These are phyloP conservation scores for Blastocystis sp. DNA, from an alignment of 352 stramenopile genomes.

Conservation along the genomic window DNA sequence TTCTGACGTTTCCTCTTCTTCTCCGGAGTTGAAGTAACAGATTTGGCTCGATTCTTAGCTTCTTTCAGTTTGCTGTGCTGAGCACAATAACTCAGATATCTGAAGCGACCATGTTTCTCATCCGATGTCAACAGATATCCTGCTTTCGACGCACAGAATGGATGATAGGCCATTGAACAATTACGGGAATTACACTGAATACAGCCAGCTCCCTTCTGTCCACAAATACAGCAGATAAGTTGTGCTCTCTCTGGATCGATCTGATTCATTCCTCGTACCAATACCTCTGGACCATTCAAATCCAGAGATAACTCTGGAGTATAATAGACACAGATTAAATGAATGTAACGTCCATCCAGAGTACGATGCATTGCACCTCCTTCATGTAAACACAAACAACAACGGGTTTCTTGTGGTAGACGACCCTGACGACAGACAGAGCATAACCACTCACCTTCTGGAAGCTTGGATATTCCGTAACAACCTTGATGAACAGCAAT, in stretches of 20 bases:
- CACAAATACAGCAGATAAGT: conserved; percentile 37
- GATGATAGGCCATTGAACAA: conserved; percentile 35
- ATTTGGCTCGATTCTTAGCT: neutral
- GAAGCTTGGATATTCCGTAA: conserved; percentile 73
- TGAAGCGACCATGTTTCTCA: conserved; percentile 29
- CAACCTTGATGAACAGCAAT: conserved; percentile 79
- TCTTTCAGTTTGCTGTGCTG: neutral
- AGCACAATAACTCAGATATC: conserved; percentile 37
- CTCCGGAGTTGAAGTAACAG: neutral
- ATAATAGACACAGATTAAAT: conserved; percentile 30
- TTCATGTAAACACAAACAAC: conserved; percentile 14
- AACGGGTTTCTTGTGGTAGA: neutral
- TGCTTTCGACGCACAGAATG: conserved; percentile 27
- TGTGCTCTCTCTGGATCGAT: conserved; percentile 10
- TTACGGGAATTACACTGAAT: conserved; percentile 12
- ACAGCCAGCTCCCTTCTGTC: neutral
- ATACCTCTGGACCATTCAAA: neutral
- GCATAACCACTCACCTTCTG: conserved; percentile 77
- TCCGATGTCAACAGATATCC: conserved; percentile 29
- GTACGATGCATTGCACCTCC: conserved; percentile 35
- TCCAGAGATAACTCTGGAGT: conserved; percentile 45
- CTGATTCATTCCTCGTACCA: neutral
- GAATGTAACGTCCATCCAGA: neutral
- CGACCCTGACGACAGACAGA: conserved; percentile 69
- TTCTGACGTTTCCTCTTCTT: conserved; percentile 10